These are phyloP conservation scores for Hyaloscypha finlandica DNA, from an alignment of 495 filamentous ascomycete species.

Conservation along the genomic window DNA sequence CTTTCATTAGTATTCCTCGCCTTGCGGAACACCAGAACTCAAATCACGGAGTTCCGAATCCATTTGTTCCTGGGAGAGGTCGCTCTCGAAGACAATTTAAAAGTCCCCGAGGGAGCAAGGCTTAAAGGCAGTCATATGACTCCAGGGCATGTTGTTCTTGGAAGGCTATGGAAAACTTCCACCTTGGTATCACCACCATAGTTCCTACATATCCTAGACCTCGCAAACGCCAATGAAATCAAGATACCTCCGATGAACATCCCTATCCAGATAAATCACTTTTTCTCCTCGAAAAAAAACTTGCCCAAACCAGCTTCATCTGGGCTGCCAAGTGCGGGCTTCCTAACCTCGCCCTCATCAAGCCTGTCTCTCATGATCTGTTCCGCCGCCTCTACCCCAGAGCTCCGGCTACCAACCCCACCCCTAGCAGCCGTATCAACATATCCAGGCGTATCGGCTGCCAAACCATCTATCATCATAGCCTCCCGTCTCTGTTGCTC, in stretches of 20 bases:
- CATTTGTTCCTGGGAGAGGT: too few species aligned
- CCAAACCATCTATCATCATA: constrained; percentile 31
- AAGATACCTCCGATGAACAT: constrained; percentile 1
- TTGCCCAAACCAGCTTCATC: constrained; percentile 48
- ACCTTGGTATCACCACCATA: constrained; percentile 2
- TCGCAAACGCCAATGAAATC: constrained; percentile 8
- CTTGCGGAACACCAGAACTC: too few species aligned
- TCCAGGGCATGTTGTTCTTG: neutral
- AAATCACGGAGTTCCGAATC: too few species aligned
- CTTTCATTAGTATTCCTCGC: too few species aligned
- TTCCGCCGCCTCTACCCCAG: constrained; percentile 42
- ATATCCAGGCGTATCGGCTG: constrained; percentile 25
- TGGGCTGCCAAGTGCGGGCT: constrained; percentile 41
- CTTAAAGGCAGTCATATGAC: neutral
- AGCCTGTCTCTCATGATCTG: constrained; percentile 54
- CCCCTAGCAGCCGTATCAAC: constrained; percentile 26
- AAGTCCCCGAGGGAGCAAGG: too few species aligned
- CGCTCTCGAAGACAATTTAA: too few species aligned
- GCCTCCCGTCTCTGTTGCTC: constrained; percentile 29
- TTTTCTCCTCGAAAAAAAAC: constrained; percentile 56
- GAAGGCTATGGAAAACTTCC: constrained; percentile 2
- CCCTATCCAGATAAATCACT: constrained; percentile 18
- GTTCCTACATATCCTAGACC: constrained; percentile 1
- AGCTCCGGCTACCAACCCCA: constrained; percentile 3
- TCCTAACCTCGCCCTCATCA: constrained; percentile 42